Evolutionary conservation across 2,329 filamentous ascomycete genomes (phyloP).

Genomic region (Fusarium setosum): DNA sequence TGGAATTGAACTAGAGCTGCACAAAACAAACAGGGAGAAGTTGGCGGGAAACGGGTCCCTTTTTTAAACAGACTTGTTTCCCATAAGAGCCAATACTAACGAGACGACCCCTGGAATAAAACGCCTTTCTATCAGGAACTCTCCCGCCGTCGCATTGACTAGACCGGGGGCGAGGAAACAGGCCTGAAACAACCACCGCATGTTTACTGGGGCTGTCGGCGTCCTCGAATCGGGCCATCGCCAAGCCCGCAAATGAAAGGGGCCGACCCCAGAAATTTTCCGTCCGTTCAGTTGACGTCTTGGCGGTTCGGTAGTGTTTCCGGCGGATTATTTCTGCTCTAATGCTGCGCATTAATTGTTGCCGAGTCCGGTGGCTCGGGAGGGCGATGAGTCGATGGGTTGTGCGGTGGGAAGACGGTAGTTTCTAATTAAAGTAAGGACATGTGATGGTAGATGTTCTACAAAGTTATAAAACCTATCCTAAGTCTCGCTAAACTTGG

Average conservation of each 20-base stretch:
- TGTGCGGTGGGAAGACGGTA: no score
- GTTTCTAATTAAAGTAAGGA: no score
- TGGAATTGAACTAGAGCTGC: neutral
- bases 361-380: neutral
- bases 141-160: constrained; percentile 18
- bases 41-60: neutral
- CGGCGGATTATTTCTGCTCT: neutral
- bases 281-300: constrained; percentile 30
- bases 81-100: constrained; percentile 5
- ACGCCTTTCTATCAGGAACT: constrained; percentile 2
- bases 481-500: no score
- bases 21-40: neutral
- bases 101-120: neutral
- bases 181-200: constrained; percentile 35
- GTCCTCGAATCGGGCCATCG: constrained; percentile 17
- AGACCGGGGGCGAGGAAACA: constrained; percentile 12
- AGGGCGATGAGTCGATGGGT: neutral
- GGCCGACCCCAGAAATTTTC: constrained; percentile 33
- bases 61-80: constrained; percentile 15
- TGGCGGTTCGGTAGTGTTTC: constrained; percentile 19
- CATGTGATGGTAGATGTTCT: no score
- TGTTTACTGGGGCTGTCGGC: constrained; percentile 15
- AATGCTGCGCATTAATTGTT: neutral
- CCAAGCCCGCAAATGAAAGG: constrained; percentile 28
- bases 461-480: no score